phyloP scores from a whole-genome alignment of 495 filamentous ascomycete species.

The Tuber umbilicatum region DNA sequence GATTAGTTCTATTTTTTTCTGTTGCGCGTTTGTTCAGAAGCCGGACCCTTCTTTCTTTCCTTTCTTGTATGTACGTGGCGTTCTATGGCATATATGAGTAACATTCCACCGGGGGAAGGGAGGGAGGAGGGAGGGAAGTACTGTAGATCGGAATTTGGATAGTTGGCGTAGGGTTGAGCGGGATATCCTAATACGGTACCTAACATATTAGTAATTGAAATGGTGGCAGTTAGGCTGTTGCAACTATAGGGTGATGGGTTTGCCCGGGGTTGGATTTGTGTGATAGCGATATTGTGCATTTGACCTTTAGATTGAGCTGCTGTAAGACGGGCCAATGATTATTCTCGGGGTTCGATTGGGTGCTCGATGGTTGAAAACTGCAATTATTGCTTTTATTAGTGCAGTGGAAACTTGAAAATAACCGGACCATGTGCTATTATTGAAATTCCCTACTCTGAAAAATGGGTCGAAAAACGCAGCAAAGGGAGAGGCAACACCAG shows the following conservation, averaged over 20 bases:
- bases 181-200: background rate
- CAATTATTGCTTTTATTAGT: no score
- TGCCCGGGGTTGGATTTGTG: background rate
- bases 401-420: no score
- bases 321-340: background rate
- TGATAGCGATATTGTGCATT: background rate
- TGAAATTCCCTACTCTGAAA: background rate
- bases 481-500: no score
- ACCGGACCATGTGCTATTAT: background rate
- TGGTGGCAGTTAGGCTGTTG: background rate
- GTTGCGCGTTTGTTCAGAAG: background rate
- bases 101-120: background rate
- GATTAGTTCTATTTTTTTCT: background rate
- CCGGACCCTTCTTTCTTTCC: background rate
- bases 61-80: constrained; percentile 4
- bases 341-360: background rate
- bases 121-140: background rate
- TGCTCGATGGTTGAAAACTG: background rate
- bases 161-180: background rate
- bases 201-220: background rate
- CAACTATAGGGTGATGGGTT: background rate
- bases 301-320: background rate
- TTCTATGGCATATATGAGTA: constrained; percentile 1
- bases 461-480: no score
- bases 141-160: background rate